Conservation (phyloP, 257 asterid genomes). For the Rhazya stricta region DNA sequence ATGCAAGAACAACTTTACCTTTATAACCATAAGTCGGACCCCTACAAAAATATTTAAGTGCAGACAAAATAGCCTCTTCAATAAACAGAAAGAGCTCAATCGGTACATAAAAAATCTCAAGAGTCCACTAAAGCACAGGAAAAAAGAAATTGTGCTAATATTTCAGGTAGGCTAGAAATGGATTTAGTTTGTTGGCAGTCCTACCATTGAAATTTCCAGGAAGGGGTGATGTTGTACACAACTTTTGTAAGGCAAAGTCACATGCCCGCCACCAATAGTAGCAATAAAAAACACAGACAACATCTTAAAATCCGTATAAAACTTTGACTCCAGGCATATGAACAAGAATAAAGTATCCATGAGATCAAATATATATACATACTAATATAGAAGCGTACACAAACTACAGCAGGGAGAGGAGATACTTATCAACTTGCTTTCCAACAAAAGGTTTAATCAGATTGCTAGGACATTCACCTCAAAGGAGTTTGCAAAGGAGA, state of each 20-base stretch:
- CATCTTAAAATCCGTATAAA: neutral
- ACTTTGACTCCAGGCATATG: neutral
- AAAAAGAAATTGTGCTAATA: neutral
- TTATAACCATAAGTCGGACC: slow-evolving; percentile 80
- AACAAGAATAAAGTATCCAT: neutral
- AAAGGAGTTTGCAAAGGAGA: slow-evolving; percentile 48
- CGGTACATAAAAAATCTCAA: neutral
- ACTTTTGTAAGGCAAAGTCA: neutral
- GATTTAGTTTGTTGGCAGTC: too few relatives aligned
- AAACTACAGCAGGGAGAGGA: neutral
- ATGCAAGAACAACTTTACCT: slow-evolving; percentile 74
- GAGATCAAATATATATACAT: neutral
- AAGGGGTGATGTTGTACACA: neutral
- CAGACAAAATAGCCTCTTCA: neutral
- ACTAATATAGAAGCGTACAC: neutral
- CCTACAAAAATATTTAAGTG: slow-evolving; percentile 35
- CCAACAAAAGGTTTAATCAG: neutral
- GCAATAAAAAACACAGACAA: neutral
- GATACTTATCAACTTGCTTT: neutral
- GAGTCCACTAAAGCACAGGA: neutral
- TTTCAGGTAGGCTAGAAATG: neutral
- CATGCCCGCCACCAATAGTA: neutral
- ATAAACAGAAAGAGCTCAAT: neutral
- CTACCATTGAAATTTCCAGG: neutral
- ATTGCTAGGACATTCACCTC: slow-evolving; percentile 36